These are phyloP conservation scores for Apiotrichum veenhuisii DNA, from an alignment of 1,284 basidiomycete species.

Conservation along the genomic window DNA sequence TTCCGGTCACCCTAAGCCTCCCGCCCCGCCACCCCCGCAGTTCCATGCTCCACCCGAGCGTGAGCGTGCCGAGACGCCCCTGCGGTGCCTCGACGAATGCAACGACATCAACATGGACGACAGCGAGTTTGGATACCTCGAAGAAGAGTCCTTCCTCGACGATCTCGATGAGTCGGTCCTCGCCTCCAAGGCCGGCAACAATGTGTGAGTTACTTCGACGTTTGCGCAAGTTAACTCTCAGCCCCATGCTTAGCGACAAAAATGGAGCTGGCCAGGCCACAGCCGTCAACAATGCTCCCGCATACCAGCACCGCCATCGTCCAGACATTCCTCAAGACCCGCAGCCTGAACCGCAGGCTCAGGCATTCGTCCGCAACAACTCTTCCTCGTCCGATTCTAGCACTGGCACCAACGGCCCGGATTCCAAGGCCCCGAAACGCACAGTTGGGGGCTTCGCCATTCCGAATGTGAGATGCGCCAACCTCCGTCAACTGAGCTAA, in stretches of 20 bases:
- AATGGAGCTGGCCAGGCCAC: neutral
- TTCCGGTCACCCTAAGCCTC: slow-evolving; percentile 10
- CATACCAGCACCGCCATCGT: slow-evolving; percentile 42
- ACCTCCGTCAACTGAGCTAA: neutral
- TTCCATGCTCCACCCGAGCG: neutral
- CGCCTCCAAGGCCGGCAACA: neutral
- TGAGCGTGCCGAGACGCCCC: slow-evolving; percentile 17
- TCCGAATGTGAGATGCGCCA: neutral
- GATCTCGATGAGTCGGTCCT: slow-evolving; percentile 22
- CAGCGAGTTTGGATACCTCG: slow-evolving; percentile 24
- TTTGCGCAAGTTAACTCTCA: neutral
- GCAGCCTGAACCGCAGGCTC: slow-evolving; percentile 1
- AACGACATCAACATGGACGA: slow-evolving; percentile 23
- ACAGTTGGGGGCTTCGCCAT: slow-evolving; percentile 7
- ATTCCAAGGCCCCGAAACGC: neutral
- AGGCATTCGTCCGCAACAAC: neutral
- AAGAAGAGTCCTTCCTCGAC: slow-evolving; percentile 31
- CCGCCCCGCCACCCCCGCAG: slow-evolving; percentile 4
- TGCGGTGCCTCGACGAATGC: slow-evolving; percentile 27
- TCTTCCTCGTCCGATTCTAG: slow-evolving; percentile 1
- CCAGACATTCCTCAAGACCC: slow-evolving; percentile 25
- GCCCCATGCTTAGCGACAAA: slow-evolving; percentile 5
- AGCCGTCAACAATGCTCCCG: slow-evolving; percentile 4
- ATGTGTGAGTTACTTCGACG: slow-evolving; percentile 12
- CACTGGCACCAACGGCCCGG: neutral